Evolutionary conservation across 371 early-diverging fungal species (phyloP), one percentile per base, ranked within the genome.

Genomic region (Rhizopus microsporus): DNA sequence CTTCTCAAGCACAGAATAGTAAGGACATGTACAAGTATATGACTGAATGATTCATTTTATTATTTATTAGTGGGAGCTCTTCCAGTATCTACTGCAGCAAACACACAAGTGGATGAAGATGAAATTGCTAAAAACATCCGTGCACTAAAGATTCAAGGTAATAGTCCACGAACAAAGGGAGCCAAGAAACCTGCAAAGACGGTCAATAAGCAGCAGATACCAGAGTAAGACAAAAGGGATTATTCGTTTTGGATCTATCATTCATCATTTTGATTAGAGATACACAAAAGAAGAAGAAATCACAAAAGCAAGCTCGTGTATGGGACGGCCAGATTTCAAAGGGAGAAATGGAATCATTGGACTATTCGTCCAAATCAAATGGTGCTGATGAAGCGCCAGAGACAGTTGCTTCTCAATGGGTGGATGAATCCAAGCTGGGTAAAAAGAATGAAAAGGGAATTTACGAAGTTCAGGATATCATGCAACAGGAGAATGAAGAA

Each of bases 391-490:
- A 45, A 3, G 65, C 51, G 0, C 59, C 70, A 37, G 74, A 71
- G 7, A 53, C 52, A 3, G 54, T 56, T 33, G 75, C 78, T 8
- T 73, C 78, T 44, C 81, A 81, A 66, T 81, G 78, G 71, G 83
- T 85, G 40, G 86, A 86, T 57, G 72, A 68, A 53, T 72, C 68
- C n/a, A 74, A 85, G 8, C 65, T 84, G 55, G 93, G 80, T 9
- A 72, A 53, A 23, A 66, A 60, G 52, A 81, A 84, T 31, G 78
- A 81, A 39, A 88, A 93, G 54, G 96, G 95, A 5, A 65, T 85
- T 3, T 96, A 95, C 63, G 88, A 87, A 54, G 95, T 93, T 8
- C 85, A 87, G 9, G 94, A 94, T 57, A 80, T 93, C 45, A 82
- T 81, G 8, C 74, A 72, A 15, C 69, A 65, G 3, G 82, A 82